Conservation (phyloP, 2,329 filamentous ascomycete genomes). For the Stemphylium vesicarium region DNA sequence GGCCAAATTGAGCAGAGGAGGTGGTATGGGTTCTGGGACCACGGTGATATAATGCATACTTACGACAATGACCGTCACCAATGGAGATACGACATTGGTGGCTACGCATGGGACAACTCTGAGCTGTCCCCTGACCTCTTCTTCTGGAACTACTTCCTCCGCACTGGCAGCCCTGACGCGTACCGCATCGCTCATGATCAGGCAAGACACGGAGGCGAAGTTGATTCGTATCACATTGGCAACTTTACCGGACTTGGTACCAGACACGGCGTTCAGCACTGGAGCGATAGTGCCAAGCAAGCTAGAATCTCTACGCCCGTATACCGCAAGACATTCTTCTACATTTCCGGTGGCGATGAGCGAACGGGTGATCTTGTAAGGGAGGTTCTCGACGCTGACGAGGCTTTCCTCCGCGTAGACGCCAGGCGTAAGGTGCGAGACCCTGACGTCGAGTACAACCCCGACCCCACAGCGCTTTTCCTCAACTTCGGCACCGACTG, state of each 20-base stretch:
- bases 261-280: conserved; percentile 68
- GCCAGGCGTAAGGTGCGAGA: conserved; percentile 65
- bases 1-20: conserved; percentile 62
- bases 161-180: conserved; percentile 63
- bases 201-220: conserved; percentile 65
- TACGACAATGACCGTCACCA: conserved; percentile 65
- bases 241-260: conserved; percentile 66
- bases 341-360: conserved; percentile 63
- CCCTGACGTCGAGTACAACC: conserved; percentile 57
- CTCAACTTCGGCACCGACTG: conserved; percentile 66
- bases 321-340: conserved; percentile 65
- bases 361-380: conserved; percentile 62
- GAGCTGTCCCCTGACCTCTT: conserved; percentile 68
- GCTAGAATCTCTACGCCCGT: conserved; percentile 65
- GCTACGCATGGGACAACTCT: conserved; percentile 70
- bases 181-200: conserved; percentile 66
- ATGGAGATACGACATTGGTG: conserved; percentile 69
- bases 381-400: conserved; percentile 60
- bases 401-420: conserved; percentile 62
- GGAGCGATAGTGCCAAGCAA: conserved; percentile 66
- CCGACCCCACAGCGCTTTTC: conserved; percentile 51
- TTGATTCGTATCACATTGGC: conserved; percentile 67
- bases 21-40: conserved; percentile 70
- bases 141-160: conserved; percentile 68
- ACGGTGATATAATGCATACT: conserved; percentile 68